Evolutionary conservation across 2,329 filamentous ascomycete species (phyloP).

Genomic region (Phymatotrichopsis omnivora): DNA sequence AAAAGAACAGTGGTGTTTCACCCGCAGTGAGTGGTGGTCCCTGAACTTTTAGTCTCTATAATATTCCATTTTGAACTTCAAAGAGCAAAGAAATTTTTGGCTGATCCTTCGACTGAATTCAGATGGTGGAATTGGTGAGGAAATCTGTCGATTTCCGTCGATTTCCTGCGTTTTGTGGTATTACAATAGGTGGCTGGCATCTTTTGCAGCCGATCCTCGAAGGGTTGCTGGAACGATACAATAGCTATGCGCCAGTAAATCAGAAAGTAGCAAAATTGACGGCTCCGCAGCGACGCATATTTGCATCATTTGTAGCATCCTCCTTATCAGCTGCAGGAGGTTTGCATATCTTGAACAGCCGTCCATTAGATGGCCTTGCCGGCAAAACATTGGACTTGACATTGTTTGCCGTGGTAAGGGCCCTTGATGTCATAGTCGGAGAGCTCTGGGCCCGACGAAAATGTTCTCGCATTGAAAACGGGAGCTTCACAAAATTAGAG

Average conservation of each 20-base stretch:
- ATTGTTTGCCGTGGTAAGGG: slow-evolving; percentile 58
- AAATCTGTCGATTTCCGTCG: slow-evolving; percentile 37
- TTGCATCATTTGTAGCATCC: slow-evolving; percentile 26
- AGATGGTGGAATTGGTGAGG: slow-evolving; percentile 25
- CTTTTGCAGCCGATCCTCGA: slow-evolving; percentile 37
- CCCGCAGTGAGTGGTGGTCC: slow-evolving; percentile 19
- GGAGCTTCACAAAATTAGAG: slow-evolving; percentile 40
- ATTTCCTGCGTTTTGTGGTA: slow-evolving; percentile 45
- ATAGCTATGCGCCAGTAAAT: slow-evolving; percentile 11
- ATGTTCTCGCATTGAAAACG: slow-evolving; percentile 38
- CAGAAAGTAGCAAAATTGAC: slow-evolving; percentile 7
- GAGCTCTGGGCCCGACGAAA: slow-evolving; percentile 51
- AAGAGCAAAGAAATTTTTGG: not conserved
- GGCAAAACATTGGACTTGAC: slow-evolving; percentile 74
- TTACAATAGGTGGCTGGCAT: slow-evolving; percentile 44
- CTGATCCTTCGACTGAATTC: not conserved
- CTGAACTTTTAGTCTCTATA: not conserved
- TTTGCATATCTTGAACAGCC: slow-evolving; percentile 21
- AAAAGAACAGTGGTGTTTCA: slow-evolving; percentile 16
- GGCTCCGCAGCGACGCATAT: slow-evolving; percentile 6
- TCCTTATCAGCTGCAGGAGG: slow-evolving; percentile 21
- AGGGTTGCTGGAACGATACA: no score
- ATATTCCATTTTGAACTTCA: not conserved
- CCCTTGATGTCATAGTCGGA: slow-evolving; percentile 59
- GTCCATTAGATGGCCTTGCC: slow-evolving; percentile 36